Evolutionary conservation across 1,284 basidiomycete species (phyloP), one percentile per base, ranked within the genome.

Genomic region (Tilletia indica): DNA sequence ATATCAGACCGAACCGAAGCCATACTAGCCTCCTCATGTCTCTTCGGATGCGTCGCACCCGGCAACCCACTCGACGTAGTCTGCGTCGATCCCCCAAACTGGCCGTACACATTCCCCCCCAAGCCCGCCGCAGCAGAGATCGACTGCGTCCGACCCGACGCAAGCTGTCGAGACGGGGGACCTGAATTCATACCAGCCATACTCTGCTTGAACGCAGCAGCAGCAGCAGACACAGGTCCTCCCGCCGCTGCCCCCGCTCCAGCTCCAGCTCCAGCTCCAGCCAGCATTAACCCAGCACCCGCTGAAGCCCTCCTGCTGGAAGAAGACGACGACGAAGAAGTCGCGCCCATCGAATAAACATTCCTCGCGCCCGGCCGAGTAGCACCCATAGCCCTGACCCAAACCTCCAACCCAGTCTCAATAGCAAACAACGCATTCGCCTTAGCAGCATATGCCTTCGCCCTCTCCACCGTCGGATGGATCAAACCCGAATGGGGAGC

Each of bases 1-100:
- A 76, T 74, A 45, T 80, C 80, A 3, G 77, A 79, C 2, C 80
- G 80, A 2, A 80, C 67, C 42, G 80, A 77, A 66, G 78, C 76
- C 9, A 76, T 77, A 47, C 79, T 79, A n/a, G 71, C 73, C 0
- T 73, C 76, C n/a, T 78, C 76, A 45, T 72, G 70, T 34, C 78
- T 72, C 0, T 69, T 63, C 36, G 61, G 69, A 54, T 67, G 69
- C 8, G 56, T 31, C 25, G n/a, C 56, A 31, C 56, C 56, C 4
- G 56, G 56, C 5, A 58, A 14, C 5, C 42, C 42, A 8, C 9
- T 9, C 6, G 42, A 45, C 14, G 42, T 9, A 8, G 1, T 12
- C 19, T 9, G 16, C 51, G 51, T 6, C 51, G 51, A 54, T 25
- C 19, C 51, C n/a, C 51, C 51, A 19, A 54, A 54, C 51, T 54